Percentiles rank a stretch among this genome's conserved stretches.
Evolutionary conservation across 352 stramenopile genomes (phyloP).

Genomic region (Phytophthora hibernalis): DNA sequence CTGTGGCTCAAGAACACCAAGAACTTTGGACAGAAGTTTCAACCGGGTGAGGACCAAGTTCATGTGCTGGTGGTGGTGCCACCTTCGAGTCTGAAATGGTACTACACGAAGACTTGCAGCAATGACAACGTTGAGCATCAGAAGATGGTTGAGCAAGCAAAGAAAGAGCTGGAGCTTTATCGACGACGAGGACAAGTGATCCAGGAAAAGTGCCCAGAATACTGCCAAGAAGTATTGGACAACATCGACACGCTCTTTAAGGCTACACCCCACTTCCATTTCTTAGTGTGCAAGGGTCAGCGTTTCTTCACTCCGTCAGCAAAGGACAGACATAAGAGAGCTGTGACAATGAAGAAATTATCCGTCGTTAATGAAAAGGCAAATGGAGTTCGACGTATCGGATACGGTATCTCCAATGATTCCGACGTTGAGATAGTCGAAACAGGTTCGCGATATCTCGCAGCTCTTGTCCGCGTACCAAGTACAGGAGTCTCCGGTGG

Average conservation of each 20-base stretch:
- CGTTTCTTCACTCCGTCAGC: no score
- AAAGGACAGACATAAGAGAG: no score
- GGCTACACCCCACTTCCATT: not conserved
- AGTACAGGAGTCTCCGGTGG: slow-evolving; percentile 42
- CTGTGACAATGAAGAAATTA: no score
- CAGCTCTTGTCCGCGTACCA: slow-evolving; percentile 40
- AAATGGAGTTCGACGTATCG: no score
- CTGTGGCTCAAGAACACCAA: no score
- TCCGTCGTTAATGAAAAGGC: no score
- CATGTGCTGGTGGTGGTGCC: no score
- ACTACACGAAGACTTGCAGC: not conserved
- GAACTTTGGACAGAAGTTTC: no score
- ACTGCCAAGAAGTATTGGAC: not conserved
- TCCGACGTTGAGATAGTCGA: slow-evolving; percentile 48
- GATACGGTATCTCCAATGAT: slow-evolving; percentile 35
- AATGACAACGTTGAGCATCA: not conserved
- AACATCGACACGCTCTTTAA: not conserved
- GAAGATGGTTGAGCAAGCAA: not conserved
- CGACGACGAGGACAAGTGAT: not conserved
- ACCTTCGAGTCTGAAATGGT: not conserved
- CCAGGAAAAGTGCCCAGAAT: not conserved
- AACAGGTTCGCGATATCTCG: slow-evolving; percentile 39
- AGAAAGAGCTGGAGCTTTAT: not conserved
- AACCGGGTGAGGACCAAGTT: no score
- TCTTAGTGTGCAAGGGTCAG: not conserved